phyloP scores from a whole-genome alignment of 176 grass and related monocot genomes.

The Musa schizocarpa region DNA sequence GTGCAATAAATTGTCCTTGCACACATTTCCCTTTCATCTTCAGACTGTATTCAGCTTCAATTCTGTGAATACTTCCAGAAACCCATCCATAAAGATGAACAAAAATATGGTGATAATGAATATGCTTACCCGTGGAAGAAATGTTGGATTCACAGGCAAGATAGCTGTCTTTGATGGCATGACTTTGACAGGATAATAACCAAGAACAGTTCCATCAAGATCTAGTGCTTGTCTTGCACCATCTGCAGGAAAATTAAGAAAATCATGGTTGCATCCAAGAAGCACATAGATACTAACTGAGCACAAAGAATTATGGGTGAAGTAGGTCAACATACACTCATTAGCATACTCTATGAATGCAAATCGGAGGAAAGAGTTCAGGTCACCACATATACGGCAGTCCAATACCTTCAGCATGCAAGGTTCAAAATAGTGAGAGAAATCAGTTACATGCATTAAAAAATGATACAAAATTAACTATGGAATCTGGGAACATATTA shows the following conservation, averaged over 20 bases:
- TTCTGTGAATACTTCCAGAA: not conserved
- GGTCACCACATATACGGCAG: slow-evolving; percentile 41
- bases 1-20: slow-evolving; percentile 42
- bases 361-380: slow-evolving; percentile 27
- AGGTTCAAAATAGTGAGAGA: not conserved
- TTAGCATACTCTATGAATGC: slow-evolving; percentile 34
- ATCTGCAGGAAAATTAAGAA: slow-evolving; percentile 18
- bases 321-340: slow-evolving; percentile 24
- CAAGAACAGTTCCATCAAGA: slow-evolving; percentile 23
- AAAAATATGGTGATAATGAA: not conserved
- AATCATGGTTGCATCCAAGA: not conserved
- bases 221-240: slow-evolving; percentile 24
- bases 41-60: slow-evolving; percentile 25
- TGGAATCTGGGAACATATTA: not conserved
- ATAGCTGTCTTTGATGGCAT: slow-evolving; percentile 42
- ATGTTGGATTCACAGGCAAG: slow-evolving; percentile 38
- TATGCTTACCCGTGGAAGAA: slow-evolving; percentile 36
- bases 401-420: slow-evolving; percentile 32
- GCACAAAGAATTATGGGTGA: not conserved
- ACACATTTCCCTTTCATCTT: slow-evolving; percentile 36
- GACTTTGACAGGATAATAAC: slow-evolving; percentile 20
- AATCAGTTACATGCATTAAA: not conserved
- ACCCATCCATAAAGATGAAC: not conserved
- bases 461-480: not conserved
- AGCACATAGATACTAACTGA: not conserved